phyloP scores from a whole-genome alignment of 148 eudicot genomes.

The Fagopyrum tataricum region DNA sequence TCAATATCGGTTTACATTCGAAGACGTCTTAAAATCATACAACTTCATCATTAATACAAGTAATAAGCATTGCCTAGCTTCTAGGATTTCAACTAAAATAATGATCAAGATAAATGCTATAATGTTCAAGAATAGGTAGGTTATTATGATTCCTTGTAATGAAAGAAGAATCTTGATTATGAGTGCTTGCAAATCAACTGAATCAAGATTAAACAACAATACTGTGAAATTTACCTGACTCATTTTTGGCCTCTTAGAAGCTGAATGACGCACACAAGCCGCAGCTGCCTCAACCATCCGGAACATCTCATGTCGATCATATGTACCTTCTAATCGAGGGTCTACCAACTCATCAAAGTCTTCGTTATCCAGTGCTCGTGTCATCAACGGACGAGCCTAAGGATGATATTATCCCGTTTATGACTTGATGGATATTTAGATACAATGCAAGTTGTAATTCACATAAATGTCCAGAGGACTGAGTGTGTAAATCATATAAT shows the following conservation, averaged over 20 bases:
- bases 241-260: slow-evolving; percentile 86
- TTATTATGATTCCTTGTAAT: neutral
- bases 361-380: slow-evolving; percentile 63
- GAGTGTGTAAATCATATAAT: slow-evolving; percentile 10
- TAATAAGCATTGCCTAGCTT: no score
- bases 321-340: slow-evolving; percentile 56
- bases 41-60: no score
- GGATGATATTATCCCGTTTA: neutral
- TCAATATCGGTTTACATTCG: neutral
- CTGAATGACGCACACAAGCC: slow-evolving; percentile 84
- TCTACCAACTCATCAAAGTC: slow-evolving; percentile 69
- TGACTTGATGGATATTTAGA: neutral
- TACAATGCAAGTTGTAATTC: neutral
- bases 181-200: neutral
- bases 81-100: neutral
- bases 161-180: neutral
- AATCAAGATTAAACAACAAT: neutral
- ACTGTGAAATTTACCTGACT: slow-evolving; percentile 53
- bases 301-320: slow-evolving; percentile 61
- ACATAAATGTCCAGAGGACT: neutral
- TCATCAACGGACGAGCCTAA: slow-evolving; percentile 89
- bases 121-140: neutral
- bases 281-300: slow-evolving; percentile 95
- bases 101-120: neutral
- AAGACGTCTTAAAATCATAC: no score